These are phyloP conservation scores for Blepharisma japonicum DNA, from an alignment of 73 alveolate genomes.

Conservation along the genomic window DNA sequence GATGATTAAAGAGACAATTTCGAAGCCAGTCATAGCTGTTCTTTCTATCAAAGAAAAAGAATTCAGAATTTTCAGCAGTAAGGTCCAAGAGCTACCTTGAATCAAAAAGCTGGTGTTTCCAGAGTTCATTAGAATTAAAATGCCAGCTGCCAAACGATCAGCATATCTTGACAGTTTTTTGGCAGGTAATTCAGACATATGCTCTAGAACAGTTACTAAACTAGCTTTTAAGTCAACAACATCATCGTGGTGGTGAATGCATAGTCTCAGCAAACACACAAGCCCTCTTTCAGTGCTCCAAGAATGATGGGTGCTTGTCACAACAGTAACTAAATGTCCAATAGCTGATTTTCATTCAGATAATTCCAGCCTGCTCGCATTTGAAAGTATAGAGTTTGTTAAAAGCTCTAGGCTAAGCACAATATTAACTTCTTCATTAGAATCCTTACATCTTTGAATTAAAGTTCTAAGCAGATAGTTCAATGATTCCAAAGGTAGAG, in stretches of 20 bases:
- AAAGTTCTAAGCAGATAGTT: not conserved
- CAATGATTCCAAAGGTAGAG: not conserved
- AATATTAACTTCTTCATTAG: constrained; percentile 6
- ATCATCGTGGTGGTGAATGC: constrained; percentile 2
- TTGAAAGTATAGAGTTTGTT: not conserved
- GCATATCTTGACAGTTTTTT: not conserved
- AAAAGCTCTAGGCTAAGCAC: not conserved
- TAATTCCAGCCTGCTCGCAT: not conserved
- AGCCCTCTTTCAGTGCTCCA: constrained; percentile 15
- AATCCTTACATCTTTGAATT: constrained; percentile 10
- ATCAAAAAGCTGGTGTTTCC: not conserved
- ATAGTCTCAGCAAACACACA: not conserved
- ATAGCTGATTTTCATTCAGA: not conserved
- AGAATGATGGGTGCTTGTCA: not conserved
- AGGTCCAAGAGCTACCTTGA: not conserved
- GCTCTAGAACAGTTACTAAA: not conserved
- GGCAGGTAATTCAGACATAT: not conserved
- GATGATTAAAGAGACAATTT: not conserved
- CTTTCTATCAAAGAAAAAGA: not conserved
- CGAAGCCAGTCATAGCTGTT: constrained; percentile 22
- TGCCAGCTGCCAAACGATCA: constrained; percentile 25
- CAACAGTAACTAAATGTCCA: not conserved
- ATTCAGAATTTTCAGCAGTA: not conserved
- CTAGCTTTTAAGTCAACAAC: not conserved
- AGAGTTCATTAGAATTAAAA: not conserved